Evolutionary conservation across 176 grass and related monocot species (phyloP).

Genomic region (Thalia dealbata): DNA sequence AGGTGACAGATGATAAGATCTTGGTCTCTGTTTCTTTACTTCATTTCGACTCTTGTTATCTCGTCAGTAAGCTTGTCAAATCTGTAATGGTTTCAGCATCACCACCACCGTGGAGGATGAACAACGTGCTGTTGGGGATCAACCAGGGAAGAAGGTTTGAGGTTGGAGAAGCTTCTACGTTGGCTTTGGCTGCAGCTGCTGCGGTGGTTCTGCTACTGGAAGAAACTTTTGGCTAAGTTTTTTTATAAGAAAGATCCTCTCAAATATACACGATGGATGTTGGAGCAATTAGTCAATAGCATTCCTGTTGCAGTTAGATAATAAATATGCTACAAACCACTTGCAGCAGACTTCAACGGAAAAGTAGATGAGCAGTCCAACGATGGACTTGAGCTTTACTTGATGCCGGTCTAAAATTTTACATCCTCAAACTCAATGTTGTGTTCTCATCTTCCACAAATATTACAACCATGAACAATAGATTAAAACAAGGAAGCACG

Average conservation of each 20-base stretch:
- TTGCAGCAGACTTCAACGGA: background rate
- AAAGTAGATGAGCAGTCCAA: background rate
- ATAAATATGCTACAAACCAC: no score
- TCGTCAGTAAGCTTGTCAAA: slow-evolving; percentile 8
- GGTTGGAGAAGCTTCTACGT: background rate
- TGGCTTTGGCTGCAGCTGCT: background rate
- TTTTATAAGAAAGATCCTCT: background rate
- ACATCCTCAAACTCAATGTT: background rate
- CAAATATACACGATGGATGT: background rate
- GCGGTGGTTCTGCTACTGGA: background rate
- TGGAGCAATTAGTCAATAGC: background rate
- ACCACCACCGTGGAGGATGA: slow-evolving; percentile 28
- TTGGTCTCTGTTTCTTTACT: background rate
- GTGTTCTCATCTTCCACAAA: no score
- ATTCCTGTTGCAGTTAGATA: no score
- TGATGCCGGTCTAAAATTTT: background rate
- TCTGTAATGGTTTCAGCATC: slow-evolving; percentile 5
- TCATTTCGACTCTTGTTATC: slow-evolving; percentile 4
- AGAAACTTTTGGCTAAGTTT: background rate
- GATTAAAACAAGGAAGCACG: no score
- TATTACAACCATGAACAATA: no score
- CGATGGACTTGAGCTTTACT: background rate
- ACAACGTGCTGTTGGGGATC: slow-evolving; percentile 30
- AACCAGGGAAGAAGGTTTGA: slow-evolving; percentile 39
- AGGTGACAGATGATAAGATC: background rate